phyloP scores from a whole-genome alignment of 208 protist species.

The Leishmania amazonensis region DNA sequence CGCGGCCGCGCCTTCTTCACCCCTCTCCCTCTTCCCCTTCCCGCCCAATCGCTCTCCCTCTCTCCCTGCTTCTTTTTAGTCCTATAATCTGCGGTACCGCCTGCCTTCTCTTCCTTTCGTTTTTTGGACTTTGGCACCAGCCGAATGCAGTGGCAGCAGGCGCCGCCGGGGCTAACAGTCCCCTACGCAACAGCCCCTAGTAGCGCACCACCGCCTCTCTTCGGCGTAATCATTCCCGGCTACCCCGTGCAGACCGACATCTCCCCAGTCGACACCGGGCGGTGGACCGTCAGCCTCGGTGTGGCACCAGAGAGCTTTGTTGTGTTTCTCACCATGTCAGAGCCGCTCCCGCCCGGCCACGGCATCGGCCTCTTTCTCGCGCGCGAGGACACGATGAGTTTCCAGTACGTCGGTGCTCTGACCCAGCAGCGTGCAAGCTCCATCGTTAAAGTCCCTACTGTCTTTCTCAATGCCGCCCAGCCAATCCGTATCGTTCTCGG shows the following conservation, averaged over 20 bases:
- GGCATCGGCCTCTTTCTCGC: conserved; percentile 70
- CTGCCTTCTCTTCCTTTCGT: conserved; percentile 7
- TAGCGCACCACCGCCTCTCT: conserved; percentile 13
- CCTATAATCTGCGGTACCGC: not conserved
- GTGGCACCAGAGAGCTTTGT: conserved; percentile 55
- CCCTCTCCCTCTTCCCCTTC: not conserved
- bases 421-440: conserved; percentile 55
- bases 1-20: not conserved
- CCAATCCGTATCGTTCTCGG: conserved; percentile 60
- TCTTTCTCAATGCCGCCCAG: conserved; percentile 32
- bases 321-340: conserved; percentile 67
- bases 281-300: conserved; percentile 59
- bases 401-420: conserved; percentile 73
- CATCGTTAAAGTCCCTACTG: conserved; percentile 47
- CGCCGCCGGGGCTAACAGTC: not conserved
- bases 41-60: not conserved
- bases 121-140: not conserved
- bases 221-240: conserved; percentile 76
- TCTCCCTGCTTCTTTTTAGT: not conserved
- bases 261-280: conserved; percentile 38
- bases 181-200: not conserved
- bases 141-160: conserved; percentile 24
- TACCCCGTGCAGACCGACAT: conserved; percentile 52
- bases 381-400: conserved; percentile 51
- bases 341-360: conserved; percentile 38